Evolutionary conservation across 2,329 filamentous ascomycete species (phyloP).

Genomic region (Sclerotinia spermophila): DNA sequence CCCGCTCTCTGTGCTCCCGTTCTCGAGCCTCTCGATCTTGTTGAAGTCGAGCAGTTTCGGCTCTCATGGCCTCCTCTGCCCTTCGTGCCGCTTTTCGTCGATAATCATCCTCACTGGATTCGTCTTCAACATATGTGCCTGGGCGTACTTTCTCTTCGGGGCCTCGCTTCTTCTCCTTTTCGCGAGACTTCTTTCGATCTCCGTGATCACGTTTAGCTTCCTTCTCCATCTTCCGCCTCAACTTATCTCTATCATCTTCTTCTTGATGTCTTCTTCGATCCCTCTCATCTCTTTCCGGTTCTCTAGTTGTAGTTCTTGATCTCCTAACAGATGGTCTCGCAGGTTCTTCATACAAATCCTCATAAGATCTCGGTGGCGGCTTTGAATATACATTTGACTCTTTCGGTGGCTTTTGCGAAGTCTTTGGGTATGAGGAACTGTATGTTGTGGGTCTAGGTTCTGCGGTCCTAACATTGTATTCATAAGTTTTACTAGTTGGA

Average conservation of each 20-base stretch:
- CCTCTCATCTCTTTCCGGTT: conserved; percentile 34
- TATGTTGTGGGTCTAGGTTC: conserved; percentile 43
- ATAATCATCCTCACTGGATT: conserved; percentile 28
- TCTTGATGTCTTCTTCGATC: conserved; percentile 35
- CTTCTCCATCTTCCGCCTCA: conserved; percentile 35
- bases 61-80: conserved; percentile 29
- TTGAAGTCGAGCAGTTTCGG: conserved; percentile 13
- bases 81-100: conserved; percentile 26
- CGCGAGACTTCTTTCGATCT: conserved; percentile 37
- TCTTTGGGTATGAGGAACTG: conserved; percentile 17
- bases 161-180: conserved; percentile 41
- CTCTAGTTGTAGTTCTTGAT: conserved; percentile 32
- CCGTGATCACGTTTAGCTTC: conserved; percentile 33
- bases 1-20: conserved; percentile 1
- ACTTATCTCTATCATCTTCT: conserved; percentile 34
- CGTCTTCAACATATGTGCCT: conserved; percentile 31
- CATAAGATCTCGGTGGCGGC: conserved; percentile 41
- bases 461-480: conserved; percentile 47
- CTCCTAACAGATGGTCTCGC: conserved; percentile 37
- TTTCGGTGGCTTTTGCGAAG: conserved; percentile 19
- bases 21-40: conserved; percentile 17
- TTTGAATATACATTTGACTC: conserved; percentile 34
- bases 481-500: conserved; percentile 41
- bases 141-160: conserved; percentile 34
- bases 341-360: conserved; percentile 49